A percentile compares a stretch with the other conserved stretches of the same genome.
Conservation (phyloP, 2,329 filamentous ascomycete genomes). For the Fusarium clavum region DNA sequence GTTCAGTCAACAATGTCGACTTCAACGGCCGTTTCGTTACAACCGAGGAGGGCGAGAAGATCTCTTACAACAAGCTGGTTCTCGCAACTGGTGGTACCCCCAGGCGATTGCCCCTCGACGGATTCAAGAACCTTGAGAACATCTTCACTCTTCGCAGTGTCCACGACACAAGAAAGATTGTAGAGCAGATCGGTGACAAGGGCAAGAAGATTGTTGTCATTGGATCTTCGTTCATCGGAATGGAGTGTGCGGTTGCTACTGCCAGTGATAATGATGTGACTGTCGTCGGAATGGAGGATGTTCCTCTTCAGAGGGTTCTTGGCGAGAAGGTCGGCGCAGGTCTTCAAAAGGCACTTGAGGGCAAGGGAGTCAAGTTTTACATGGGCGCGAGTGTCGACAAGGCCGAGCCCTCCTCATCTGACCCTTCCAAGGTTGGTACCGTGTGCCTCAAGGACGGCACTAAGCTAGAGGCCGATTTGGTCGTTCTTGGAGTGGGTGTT, state of each 20-base stretch:
- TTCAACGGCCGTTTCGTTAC: slow-evolving; percentile 78
- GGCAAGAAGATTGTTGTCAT: slow-evolving; percentile 93
- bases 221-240: slow-evolving; percentile 95
- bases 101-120: slow-evolving; percentile 79
- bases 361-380: slow-evolving; percentile 89
- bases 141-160: slow-evolving; percentile 86
- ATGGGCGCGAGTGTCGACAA: slow-evolving; percentile 85
- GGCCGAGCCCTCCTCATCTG: slow-evolving; percentile 76
- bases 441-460: slow-evolving; percentile 90
- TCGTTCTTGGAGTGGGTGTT: slow-evolving; percentile 92
- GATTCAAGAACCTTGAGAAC: slow-evolving; percentile 87
- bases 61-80: slow-evolving; percentile 87
- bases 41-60: slow-evolving; percentile 78
- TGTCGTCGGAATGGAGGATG: slow-evolving; percentile 88
- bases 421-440: slow-evolving; percentile 79
- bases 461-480: slow-evolving; percentile 84
- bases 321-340: slow-evolving; percentile 83
- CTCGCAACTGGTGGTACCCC: slow-evolving; percentile 89
- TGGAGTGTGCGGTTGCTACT: slow-evolving; percentile 93
- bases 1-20: slow-evolving; percentile 79
- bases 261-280: slow-evolving; percentile 84
- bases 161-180: slow-evolving; percentile 81
- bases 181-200: slow-evolving; percentile 81
- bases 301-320: slow-evolving; percentile 87
- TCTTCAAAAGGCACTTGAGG: slow-evolving; percentile 82